phyloP scores from a whole-genome alignment of 331 rosid species.

The Acacia pycnantha region DNA sequence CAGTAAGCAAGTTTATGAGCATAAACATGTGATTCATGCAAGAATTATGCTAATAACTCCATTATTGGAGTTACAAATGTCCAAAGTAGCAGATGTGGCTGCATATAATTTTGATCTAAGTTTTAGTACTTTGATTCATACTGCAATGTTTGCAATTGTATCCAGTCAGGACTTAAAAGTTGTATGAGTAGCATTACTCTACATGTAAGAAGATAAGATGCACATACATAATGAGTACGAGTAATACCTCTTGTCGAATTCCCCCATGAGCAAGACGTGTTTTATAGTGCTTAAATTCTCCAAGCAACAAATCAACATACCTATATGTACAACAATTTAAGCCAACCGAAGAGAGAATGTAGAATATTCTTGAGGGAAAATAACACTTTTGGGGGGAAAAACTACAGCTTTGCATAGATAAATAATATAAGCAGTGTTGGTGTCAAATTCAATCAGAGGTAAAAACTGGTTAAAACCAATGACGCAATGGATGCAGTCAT shows the following conservation, averaged over 20 bases:
- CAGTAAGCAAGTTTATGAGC: slow-evolving; percentile 22
- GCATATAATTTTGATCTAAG: not conserved
- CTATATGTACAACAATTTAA: slow-evolving; percentile 49
- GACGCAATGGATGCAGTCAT: not conserved
- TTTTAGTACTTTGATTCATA: not conserved
- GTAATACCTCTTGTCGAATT: slow-evolving; percentile 84
- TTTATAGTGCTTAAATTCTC: slow-evolving; percentile 97
- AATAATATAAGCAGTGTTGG: slow-evolving; percentile 5
- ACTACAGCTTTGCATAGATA: not conserved
- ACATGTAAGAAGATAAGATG: not conserved
- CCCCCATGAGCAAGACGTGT: slow-evolving; percentile 91
- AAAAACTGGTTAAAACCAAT: not conserved
- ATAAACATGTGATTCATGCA: slow-evolving; percentile 9
- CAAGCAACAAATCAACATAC: slow-evolving; percentile 92
- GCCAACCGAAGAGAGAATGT: slow-evolving; percentile 30
- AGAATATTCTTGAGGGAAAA: not conserved
- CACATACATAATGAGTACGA: slow-evolving; percentile 10
- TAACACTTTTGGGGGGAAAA: no score
- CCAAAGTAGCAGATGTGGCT: not conserved
- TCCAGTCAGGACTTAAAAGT: not conserved
- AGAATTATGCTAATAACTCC: not conserved
- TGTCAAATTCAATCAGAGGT: not conserved
- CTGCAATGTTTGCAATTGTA: not conserved
- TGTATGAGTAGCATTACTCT: not conserved
- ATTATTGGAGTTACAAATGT: not conserved